These are phyloP conservation scores for Venturia pyrina DNA, from an alignment of 2,329 filamentous ascomycete species.

Conservation along the genomic window DNA sequence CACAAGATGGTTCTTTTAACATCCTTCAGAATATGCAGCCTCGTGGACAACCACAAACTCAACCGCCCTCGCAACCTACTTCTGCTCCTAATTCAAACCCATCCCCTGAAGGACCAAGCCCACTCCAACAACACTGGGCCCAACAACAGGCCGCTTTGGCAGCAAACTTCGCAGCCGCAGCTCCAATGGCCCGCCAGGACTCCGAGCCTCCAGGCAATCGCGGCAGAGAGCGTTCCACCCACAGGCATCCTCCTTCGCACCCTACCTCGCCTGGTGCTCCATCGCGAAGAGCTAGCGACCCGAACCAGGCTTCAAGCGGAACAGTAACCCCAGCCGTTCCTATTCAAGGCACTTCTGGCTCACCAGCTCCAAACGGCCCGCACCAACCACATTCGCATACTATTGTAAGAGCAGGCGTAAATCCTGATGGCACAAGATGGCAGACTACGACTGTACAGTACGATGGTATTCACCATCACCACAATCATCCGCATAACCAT, in stretches of 20 bases:
- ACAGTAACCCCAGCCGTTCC: background rate
- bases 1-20: background rate
- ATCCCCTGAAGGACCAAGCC: background rate
- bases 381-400: slow-evolving; percentile 6
- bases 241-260: background rate
- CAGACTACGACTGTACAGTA: slow-evolving; percentile 1
- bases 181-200: background rate
- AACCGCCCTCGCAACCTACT: background rate
- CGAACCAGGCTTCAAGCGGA: background rate
- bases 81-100: background rate
- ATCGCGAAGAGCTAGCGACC: background rate
- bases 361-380: background rate
- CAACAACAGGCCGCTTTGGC: background rate
- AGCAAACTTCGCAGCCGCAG: background rate
- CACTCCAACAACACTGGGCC: background rate
- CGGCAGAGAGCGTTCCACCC: background rate
- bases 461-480: background rate
- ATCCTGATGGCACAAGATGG: slow-evolving; percentile 8
- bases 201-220: background rate
- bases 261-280: background rate
- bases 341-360: background rate
- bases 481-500: slow-evolving; percentile 2
- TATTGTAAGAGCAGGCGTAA: slow-evolving; percentile 1
- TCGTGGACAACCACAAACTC: background rate
- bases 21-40: background rate